Evolutionary conservation across 2,329 filamentous ascomycete species (phyloP).

Genomic region (Pseudopyricularia cyperi): DNA sequence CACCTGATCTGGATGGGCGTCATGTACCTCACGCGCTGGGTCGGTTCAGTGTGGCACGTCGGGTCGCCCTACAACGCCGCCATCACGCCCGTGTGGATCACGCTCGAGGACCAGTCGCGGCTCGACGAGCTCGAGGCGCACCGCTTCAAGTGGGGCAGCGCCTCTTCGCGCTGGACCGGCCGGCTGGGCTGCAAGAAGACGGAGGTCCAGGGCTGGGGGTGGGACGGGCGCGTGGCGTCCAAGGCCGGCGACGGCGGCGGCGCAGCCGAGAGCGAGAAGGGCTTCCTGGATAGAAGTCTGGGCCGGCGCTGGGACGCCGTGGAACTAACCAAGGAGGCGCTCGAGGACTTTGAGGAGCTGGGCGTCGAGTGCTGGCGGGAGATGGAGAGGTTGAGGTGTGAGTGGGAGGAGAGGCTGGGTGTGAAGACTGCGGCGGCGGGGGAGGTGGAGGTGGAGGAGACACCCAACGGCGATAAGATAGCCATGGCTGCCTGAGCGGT

Average conservation of each 20-base stretch:
- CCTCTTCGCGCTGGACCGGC: constrained; percentile 43
- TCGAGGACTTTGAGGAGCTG: constrained; percentile 46
- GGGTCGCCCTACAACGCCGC: constrained; percentile 67
- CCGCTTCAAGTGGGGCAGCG: constrained; percentile 72
- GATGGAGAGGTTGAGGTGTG: constrained; percentile 57
- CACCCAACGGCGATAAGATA: not conserved
- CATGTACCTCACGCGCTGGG: constrained; percentile 59
- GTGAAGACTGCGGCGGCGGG: not conserved
- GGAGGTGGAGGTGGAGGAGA: no score
- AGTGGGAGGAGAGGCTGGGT: constrained; percentile 45
- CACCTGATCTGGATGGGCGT: constrained; percentile 50
- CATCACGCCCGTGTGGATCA: constrained; percentile 63
- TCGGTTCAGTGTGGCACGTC: constrained; percentile 83
- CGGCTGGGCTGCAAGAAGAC: constrained; percentile 54
- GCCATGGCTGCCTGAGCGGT: not conserved
- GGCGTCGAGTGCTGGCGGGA: constrained; percentile 51
- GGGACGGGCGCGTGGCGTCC: constrained; percentile 37
- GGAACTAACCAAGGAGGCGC: constrained; percentile 47
- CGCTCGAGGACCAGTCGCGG: constrained; percentile 50
- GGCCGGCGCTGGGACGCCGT: constrained; percentile 45
- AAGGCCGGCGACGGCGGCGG: constrained; percentile 26
- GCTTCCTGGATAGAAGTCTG: constrained; percentile 31
- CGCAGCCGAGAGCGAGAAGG: constrained; percentile 27
- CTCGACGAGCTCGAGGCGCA: constrained; percentile 43
- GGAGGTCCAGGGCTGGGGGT: constrained; percentile 80